These are phyloP conservation scores for Ophiosphaerella herpotricha DNA, from an alignment of 2,329 filamentous ascomycete species.

Conservation along the genomic window DNA sequence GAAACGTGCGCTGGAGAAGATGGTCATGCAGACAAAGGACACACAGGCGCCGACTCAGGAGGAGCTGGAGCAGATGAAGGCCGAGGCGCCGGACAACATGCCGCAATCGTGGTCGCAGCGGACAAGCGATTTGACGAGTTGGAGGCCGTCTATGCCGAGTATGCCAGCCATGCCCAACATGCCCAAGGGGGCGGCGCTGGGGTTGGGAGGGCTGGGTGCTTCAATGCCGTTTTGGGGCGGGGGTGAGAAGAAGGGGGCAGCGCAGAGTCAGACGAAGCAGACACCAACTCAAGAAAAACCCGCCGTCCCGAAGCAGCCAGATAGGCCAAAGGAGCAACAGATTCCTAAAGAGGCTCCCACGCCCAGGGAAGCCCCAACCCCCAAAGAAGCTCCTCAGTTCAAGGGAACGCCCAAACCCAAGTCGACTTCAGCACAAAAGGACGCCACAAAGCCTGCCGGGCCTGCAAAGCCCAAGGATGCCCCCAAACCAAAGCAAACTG, in stretches of 20 bases:
- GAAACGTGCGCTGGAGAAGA: constrained; percentile 44
- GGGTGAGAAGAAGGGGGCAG: constrained; percentile 13
- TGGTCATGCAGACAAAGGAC: constrained; percentile 44
- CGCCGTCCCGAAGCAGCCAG: constrained; percentile 17
- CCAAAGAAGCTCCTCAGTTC: no score
- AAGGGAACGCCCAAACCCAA: no score
- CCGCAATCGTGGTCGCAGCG: constrained; percentile 40
- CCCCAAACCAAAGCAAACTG: no score
- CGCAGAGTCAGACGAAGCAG: constrained; percentile 3
- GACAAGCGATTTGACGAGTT: constrained; percentile 40
- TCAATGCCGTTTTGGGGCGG: constrained; percentile 26
- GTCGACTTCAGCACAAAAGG: no score
- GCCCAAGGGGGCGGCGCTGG: constrained; percentile 23
- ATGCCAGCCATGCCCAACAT: constrained; percentile 35
- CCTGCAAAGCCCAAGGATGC: no score
- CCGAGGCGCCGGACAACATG: constrained; percentile 38
- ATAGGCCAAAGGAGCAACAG: constrained; percentile 9
- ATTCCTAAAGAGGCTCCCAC: constrained; percentile 17
- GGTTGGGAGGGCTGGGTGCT: constrained; percentile 34
- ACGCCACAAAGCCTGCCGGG: no score
- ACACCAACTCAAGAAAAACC: constrained; percentile 1
- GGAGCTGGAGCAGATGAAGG: constrained; percentile 43
- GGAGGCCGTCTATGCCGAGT: constrained; percentile 31
- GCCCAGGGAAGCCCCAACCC: constrained; percentile 17
- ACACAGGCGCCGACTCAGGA: constrained; percentile 38